A percentile compares a stretch with the other conserved stretches of the same genome.
These are phyloP conservation scores for Inga laurina DNA, from an alignment of 306 rosid species.

Conservation along the genomic window DNA sequence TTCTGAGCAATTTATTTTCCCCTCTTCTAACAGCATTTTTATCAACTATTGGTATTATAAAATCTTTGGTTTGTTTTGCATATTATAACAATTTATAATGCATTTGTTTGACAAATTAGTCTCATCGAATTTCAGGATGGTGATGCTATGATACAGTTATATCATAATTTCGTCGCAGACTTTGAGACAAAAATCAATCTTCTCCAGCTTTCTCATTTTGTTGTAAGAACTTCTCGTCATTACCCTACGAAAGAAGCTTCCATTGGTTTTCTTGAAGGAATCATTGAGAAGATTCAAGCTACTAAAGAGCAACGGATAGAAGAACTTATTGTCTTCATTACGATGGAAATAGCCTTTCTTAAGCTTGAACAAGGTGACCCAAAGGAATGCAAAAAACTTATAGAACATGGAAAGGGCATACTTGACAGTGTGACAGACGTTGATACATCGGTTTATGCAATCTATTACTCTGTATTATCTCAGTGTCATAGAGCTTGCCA, in stretches of 20 bases:
- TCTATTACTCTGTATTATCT: conserved; percentile 89
- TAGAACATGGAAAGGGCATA: conserved; percentile 88
- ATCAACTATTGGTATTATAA: background rate
- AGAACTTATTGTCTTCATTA: conserved; percentile 85
- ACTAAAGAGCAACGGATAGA: conserved; percentile 85
- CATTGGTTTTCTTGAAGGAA: conserved; percentile 76
- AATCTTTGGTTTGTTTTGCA: background rate
- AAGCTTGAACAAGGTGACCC: conserved; percentile 81
- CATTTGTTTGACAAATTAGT: conserved; percentile 16
- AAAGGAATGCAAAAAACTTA: conserved; percentile 85
- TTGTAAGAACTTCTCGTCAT: conserved; percentile 87
- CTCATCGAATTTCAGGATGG: conserved; percentile 72
- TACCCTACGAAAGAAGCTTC: conserved; percentile 91
- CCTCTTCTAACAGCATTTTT: background rate
- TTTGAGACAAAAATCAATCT: conserved; percentile 96
- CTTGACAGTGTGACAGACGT: conserved; percentile 98
- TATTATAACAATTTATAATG: background rate
- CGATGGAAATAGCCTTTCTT: conserved; percentile 83
- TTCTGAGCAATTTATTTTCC: background rate
- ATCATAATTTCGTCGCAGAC: conserved; percentile 94
- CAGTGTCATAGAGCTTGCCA: conserved; percentile 76
- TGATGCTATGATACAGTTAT: conserved; percentile 85
- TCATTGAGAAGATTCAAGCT: conserved; percentile 82
- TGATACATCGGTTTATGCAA: conserved; percentile 91
- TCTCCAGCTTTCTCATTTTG: conserved; percentile 97